Evolutionary conservation across 2,329 filamentous ascomycete species (phyloP), one percentile per base, ranked within the genome.

Genomic region (Aspergillus nomiae): DNA sequence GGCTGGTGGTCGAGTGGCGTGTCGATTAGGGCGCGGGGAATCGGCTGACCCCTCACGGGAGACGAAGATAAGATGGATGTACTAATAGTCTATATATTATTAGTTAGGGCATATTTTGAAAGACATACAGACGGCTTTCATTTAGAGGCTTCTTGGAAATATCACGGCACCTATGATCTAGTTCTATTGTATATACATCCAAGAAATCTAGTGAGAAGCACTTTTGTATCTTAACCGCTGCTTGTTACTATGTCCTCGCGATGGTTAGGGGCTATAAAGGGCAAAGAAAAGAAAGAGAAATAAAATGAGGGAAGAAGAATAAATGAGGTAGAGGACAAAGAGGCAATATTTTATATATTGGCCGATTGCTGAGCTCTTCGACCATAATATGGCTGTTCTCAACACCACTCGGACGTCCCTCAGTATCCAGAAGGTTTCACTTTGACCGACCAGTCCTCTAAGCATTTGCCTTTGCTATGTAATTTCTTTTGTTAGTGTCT

Each of bases 111-210:
- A 36, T 36, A 41, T n/a, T n/a, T 41, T 10, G 8, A 10, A 3
- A n/a, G 4, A n/a, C 1, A 1, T n/a, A 9, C 9, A n/a, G 3
- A 7, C 4, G 19, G 0, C 19, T 41, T 19, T 41, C 1, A 41
- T 41, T 19, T 41, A 16, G 36, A 41, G 9, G 3, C 16, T 19
- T 19, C 19, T 41, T 16, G 6, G 7, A 4, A 9, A 4, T n/a
- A 41, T 19, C 36, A 19, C 6, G 14, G 6, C 4, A 16, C 6
- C 34, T 16, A 16, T 16, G 34, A 7, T 4, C 7, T 19, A 6
- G 2, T 19, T 6, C 12, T 14, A 36, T 36, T 16, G 9, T 41
- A 41, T 19, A 41, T 41, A 19, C 36, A 41, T 16, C 36, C 2
- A 8, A 7, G 1, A n/a, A 4, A 10, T 9, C 19, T n/a, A n/a